A percentile compares a stretch with the other conserved stretches of the same genome.
Conservation (phyloP, 2,329 filamentous ascomycete genomes). For the Trichoderma atrobrunneum region DNA sequence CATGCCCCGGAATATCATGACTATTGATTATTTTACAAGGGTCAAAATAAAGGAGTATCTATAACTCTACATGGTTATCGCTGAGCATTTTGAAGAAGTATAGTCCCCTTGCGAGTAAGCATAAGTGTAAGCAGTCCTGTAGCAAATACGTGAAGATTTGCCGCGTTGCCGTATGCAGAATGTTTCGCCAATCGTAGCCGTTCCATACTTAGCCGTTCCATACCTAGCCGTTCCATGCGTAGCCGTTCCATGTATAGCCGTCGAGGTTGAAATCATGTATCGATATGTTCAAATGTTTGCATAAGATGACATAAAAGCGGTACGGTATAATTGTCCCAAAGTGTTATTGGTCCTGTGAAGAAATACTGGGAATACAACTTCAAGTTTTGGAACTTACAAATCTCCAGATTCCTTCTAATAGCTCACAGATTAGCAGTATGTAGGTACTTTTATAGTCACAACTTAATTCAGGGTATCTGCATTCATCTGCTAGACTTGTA, state of each 20-base stretch:
- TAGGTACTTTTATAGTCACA: background rate
- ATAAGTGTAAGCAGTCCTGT: background rate
- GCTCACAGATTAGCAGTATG: background rate
- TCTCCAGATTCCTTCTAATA: background rate
- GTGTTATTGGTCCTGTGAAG: background rate
- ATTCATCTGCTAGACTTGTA: background rate
- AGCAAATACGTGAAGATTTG: background rate
- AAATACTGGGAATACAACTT: background rate
- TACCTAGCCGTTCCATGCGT: background rate
- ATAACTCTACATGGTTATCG: background rate
- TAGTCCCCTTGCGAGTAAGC: background rate
- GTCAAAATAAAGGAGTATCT: background rate
- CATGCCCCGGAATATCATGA: background rate
- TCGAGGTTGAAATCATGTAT: background rate
- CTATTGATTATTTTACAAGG: background rate
- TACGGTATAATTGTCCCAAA: background rate
- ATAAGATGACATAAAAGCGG: background rate
- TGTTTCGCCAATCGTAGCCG: background rate
- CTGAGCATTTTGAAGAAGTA: background rate
- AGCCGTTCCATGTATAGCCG: background rate
- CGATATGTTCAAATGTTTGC: background rate
- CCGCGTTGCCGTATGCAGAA: background rate
- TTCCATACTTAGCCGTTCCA: too few relatives aligned
- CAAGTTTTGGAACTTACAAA: background rate
- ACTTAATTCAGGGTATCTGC: background rate